These are phyloP conservation scores for Pachysolen tannophilus DNA, from an alignment of 805 yeast species.

Conservation along the genomic window DNA sequence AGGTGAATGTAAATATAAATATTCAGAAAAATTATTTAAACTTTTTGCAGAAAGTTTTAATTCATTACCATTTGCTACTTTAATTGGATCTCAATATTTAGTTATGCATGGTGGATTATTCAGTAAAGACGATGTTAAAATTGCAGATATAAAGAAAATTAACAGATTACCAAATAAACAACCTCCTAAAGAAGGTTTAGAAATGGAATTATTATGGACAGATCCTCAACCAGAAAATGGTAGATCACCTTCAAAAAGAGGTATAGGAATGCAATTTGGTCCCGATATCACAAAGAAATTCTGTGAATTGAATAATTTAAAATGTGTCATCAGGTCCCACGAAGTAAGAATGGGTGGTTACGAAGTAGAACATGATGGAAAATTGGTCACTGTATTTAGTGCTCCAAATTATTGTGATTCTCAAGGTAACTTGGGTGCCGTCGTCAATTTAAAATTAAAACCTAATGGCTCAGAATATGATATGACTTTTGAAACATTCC, in stretches of 20 bases:
- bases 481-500: constrained; percentile 53
- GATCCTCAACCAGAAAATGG: constrained; percentile 84
- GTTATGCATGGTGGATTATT: constrained; percentile 96
- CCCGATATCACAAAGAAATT: constrained; percentile 86
- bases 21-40: constrained; percentile 68
- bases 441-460: constrained; percentile 58
- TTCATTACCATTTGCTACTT: constrained; percentile 76
- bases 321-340: constrained; percentile 85
- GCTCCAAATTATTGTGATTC: constrained; percentile 97
- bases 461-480: constrained; percentile 35
- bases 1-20: constrained; percentile 91
- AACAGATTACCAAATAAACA: constrained; percentile 62
- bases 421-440: constrained; percentile 87
- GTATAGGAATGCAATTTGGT: constrained; percentile 94
- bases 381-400: constrained; percentile 87
- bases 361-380: constrained; percentile 79
- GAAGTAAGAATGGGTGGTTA: constrained; percentile 93
- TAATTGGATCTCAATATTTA: constrained; percentile 70
- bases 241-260: constrained; percentile 83
- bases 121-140: constrained; percentile 61
- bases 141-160: constrained; percentile 66
- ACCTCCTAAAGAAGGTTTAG: constrained; percentile 86
- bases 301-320: constrained; percentile 61
- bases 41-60: constrained; percentile 84
- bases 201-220: constrained; percentile 96